Base-by-base conservation (phyloP, 768 basidiomycete genomes). In the Suillus hirtellus region DNA sequence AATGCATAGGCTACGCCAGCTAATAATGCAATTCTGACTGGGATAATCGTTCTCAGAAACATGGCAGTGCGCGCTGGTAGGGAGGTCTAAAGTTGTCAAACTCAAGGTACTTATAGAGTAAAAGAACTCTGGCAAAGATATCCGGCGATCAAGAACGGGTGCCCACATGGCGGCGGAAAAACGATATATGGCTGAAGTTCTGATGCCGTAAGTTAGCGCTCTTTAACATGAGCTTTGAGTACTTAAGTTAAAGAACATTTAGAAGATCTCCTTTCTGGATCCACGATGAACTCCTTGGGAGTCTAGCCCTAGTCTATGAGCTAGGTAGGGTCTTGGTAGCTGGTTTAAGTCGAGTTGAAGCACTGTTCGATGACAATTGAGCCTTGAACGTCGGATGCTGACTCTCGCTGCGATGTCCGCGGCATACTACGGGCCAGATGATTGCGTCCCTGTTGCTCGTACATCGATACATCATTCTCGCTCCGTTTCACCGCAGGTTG, bases 31-130 rank as follows among this genome's bases (percentile, higher is more conserved):
- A 59, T 42, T 17, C 60, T 12, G 1, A 47, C 40, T 21, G 55
- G 24, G n/a, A 65, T 37, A 31, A 61, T 17, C 0, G 53, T 27
- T 9, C 6, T 64, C 19, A 68, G 43, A 17, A 12, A 65, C 74
- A 74, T 73, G 10, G 17, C 24, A 27, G 55, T 15, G 15, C 21
- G 12, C 14, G 21, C 11, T 24, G 11, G 24, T 27, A 31, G 35
- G 15, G 60, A 12, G 34, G 21, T 31, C 19, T 12, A n/a, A 59
- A n/a, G 52, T 7, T 34, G 50, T 31, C 46, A 46, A 46, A 46
- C 19, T 53, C 21, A 21, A 24, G 9, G 55, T 24, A 56, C 37
- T 55, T 55, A 38, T 38, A 24, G 7, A 31, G 35, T 8, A 14
- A n/a, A 15, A 55, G 14, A 21, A 21, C 54, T 52, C 17, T 31